Base-by-base conservation (phyloP, 108 stramenopile genomes). In the Pseudonitzschia multistriata region DNA sequence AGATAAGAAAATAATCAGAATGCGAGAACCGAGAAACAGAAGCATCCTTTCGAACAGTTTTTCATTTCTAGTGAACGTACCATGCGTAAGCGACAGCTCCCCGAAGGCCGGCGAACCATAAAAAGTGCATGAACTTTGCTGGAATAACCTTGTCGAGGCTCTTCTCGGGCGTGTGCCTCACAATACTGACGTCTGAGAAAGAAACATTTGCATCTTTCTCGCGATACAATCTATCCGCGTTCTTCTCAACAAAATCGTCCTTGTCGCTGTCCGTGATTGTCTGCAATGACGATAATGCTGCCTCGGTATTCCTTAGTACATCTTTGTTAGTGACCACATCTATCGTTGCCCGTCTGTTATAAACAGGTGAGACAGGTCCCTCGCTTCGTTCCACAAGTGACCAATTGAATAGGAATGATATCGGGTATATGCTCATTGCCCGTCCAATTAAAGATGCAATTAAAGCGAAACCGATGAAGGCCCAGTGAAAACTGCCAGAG, bases 81-180 rank as follows among this genome's bases (percentile, higher is more conserved):
- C 40, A 89, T 19, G 88, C 83, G 48, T 85, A 93, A 3, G 92
- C 87, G 36, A 90, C 85, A 50, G 88, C 88, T 67, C 78, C 92
- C 55, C 88, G 79, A 4, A 93, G 70, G 0, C 92, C 92, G 1
- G 83, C 80, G 71, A 85, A 88, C 87, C 85, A 93, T 5, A 93
- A 62, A 62, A 93, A 69, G 68, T 89, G 88, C 68, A 74, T 76
- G n/a, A 83, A 83, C 3, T 78, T 72, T 11, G 27, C 22, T 3
- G 75, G 68, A 34, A 87, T 79, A n/a, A 78, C 33, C 36, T 63
- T 65, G 45, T 85, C 78, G 35, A 68, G 71, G n/a, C 74, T 39
- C 49, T 57, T 54, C 15, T 25, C 21, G 14, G 73, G 79, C 33
- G 75, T 80, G 0, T 17, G n/a, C n/a, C n/a, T n/a, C n/a, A n/a